Percentiles rank a stretch among this genome's conserved stretches.
Conservation (phyloP, 116 monocot species). For the Cymodocea nodosa region DNA sequence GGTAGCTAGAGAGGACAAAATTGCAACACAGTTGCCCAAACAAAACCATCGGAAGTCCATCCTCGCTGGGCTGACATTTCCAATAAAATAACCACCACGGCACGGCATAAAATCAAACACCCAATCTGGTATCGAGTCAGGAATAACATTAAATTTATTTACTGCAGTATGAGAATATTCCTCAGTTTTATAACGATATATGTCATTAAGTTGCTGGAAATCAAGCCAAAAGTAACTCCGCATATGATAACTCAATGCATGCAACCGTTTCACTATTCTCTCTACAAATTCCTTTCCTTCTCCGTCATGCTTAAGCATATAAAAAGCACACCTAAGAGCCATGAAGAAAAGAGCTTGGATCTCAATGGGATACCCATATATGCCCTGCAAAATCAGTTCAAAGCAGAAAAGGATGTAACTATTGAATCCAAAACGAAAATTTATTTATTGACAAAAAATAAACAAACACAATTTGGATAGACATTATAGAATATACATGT, state of each 20-base stretch:
- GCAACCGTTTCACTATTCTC: constrained; percentile 41
- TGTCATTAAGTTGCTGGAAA: constrained; percentile 63
- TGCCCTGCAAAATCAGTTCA: constrained; percentile 20
- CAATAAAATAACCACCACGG: constrained; percentile 58
- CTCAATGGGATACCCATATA: constrained; percentile 80
- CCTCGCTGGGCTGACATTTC: constrained; percentile 69
- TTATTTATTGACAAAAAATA: too few species aligned
- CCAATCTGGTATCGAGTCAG: constrained; percentile 76
- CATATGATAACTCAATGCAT: constrained; percentile 63
- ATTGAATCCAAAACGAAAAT: not conserved
- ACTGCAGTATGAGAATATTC: constrained; percentile 78
- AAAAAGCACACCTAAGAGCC: constrained; percentile 46
- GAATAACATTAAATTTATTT: constrained; percentile 76
- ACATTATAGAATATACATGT: too few species aligned
- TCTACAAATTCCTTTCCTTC: constrained; percentile 46
- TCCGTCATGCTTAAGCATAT: constrained; percentile 45
- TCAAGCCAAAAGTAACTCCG: constrained; percentile 72
- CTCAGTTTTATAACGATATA: constrained; percentile 69
- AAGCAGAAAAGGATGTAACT: not conserved
- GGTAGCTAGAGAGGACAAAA: constrained; percentile 64
- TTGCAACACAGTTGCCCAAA: constrained; percentile 66
- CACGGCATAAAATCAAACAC: constrained; percentile 75
- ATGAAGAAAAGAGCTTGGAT: constrained; percentile 81
- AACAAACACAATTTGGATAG: too few species aligned
- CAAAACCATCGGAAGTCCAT: constrained; percentile 84